These are phyloP conservation scores for Colletotrichum chrysophilum DNA, from an alignment of 2,329 filamentous ascomycete species.

Conservation along the genomic window DNA sequence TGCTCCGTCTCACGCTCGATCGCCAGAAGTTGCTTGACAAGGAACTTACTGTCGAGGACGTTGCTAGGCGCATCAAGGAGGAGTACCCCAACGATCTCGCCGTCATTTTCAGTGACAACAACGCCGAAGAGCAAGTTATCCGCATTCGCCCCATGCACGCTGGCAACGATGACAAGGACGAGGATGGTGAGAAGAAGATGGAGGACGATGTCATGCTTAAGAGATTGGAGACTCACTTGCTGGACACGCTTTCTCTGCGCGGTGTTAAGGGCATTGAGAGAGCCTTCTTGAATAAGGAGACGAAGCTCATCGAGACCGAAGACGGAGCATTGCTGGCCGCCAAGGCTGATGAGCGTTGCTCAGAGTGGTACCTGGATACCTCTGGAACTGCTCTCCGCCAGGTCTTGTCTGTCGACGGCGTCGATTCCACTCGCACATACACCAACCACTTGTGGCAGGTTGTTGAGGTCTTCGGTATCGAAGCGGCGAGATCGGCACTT, in stretches of 20 bases:
- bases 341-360: conserved; percentile 77
- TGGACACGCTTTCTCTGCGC: conserved; percentile 89
- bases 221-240: conserved; percentile 86
- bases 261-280: conserved; percentile 88
- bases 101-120: conserved; percentile 97
- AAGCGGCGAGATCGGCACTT: conserved; percentile 86
- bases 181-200: conserved; percentile 64
- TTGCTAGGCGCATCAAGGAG: conserved; percentile 87
- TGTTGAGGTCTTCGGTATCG: conserved; percentile 94
- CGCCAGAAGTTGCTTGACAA: conserved; percentile 96
- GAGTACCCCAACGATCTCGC: conserved; percentile 85
- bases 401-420: conserved; percentile 85
- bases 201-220: conserved; percentile 94
- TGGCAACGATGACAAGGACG: conserved; percentile 74
- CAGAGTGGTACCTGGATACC: conserved; percentile 96
- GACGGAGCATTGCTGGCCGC: conserved; percentile 77
- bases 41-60: conserved; percentile 88
- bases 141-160: conserved; percentile 82
- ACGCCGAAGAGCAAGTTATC: conserved; percentile 93
- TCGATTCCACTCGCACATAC: conserved; percentile 84
- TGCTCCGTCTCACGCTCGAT: conserved; percentile 91
- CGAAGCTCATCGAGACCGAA: conserved; percentile 66
- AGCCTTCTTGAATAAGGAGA: conserved; percentile 89
- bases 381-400: conserved; percentile 86
- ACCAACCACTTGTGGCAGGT: conserved; percentile 97